phyloP scores from a whole-genome alignment of 164 flowering plant species.

The Vitis labrusca region DNA sequence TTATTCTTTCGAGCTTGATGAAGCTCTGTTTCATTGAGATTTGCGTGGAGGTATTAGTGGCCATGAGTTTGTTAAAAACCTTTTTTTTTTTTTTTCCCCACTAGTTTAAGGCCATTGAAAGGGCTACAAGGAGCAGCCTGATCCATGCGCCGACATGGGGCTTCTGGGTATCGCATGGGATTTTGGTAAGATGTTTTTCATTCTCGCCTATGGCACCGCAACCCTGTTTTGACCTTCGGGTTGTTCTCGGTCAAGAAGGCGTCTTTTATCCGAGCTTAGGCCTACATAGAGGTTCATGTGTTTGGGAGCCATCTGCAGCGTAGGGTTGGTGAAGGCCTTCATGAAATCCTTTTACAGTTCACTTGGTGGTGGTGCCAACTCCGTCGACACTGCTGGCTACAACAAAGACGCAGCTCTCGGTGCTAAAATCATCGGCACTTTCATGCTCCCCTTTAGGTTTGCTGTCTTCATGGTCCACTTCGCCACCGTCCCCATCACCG shows the following conservation, averaged over 20 bases:
- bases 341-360: conserved; percentile 44
- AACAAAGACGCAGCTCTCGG: conserved; percentile 62
- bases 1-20: no score
- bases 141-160: conserved; percentile 60
- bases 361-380: conserved; percentile 60
- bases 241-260: conserved; percentile 63
- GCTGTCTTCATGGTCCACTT: conserved; percentile 81
- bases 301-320: conserved; percentile 64
- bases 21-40: no score
- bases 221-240: conserved; percentile 70
- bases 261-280: conserved; percentile 54
- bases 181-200: conserved; percentile 75
- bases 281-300: conserved; percentile 65
- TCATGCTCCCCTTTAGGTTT: conserved; percentile 71
- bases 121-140: conserved; percentile 54
- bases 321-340: conserved; percentile 67
- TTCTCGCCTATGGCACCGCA: conserved; percentile 75
- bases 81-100: no score
- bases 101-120: no score
- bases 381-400: conserved; percentile 42
- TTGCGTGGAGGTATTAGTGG: no score
- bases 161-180: conserved; percentile 81
- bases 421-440: conserved; percentile 67
- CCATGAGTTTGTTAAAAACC: no score
- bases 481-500: conserved; percentile 74